These are phyloP conservation scores for Lyophyllum decastes DNA, from an alignment of 768 basidiomycete species.

Conservation along the genomic window DNA sequence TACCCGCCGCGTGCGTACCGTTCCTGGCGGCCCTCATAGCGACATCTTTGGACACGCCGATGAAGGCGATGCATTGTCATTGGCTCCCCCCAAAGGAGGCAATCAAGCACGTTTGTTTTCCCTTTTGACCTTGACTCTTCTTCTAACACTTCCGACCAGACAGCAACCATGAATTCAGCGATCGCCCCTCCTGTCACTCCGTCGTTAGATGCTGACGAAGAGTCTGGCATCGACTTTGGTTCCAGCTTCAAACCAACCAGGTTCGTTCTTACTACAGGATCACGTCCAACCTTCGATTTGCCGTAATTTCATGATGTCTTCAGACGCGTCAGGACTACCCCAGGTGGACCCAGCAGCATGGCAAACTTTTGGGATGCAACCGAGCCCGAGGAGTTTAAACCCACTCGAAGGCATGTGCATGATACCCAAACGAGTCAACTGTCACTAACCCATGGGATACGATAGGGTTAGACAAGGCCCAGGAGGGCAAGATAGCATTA, in stretches of 20 bases:
- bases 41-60: constrained; percentile 50
- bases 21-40: constrained; percentile 52
- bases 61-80: constrained; percentile 58
- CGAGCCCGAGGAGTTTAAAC: constrained; percentile 55
- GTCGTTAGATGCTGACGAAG: constrained; percentile 24
- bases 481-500: constrained; percentile 66
- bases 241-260: constrained; percentile 51
- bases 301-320: background rate
- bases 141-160: background rate
- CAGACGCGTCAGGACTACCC: constrained; percentile 46
- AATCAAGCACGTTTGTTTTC: constrained; percentile 3
- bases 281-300: background rate
- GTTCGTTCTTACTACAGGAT: constrained; percentile 27
- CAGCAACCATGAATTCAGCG: background rate
- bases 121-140: background rate
- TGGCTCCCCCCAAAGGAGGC: constrained; percentile 46
- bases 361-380: constrained; percentile 50
- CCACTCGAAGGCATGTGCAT: constrained; percentile 60
- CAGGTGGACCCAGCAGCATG: constrained; percentile 46
- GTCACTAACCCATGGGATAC: background rate
- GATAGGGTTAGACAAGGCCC: constrained; percentile 66
- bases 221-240: constrained; percentile 34
- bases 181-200: constrained; percentile 1
- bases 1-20: constrained; percentile 56
- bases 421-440: background rate